Evolutionary conservation across 495 filamentous ascomycete species (phyloP).

Genomic region (Podospora anserina): DNA sequence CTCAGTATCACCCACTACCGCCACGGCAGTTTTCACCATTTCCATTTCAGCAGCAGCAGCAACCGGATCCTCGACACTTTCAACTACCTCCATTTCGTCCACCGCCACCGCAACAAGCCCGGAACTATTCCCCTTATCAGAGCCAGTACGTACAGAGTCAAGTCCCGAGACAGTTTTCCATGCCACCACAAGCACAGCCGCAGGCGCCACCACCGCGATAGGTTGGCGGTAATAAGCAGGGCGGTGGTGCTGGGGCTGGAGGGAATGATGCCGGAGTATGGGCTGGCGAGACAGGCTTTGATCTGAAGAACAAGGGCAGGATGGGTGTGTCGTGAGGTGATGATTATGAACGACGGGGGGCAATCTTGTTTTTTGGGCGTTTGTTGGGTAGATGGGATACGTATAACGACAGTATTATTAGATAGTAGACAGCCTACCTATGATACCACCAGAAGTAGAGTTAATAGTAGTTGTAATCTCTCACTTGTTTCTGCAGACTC

Average conservation of each 20-base stretch:
- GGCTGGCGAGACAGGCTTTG: background rate
- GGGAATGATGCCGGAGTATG: background rate
- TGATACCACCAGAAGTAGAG: background rate
- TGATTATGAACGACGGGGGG: background rate
- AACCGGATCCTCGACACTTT: background rate
- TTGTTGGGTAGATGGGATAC: background rate
- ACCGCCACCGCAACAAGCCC: background rate
- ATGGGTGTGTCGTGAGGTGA: background rate
- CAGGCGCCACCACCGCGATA: background rate
- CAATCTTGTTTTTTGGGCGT: background rate
- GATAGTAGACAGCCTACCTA: background rate
- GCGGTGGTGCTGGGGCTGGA: background rate
- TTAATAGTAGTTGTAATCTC: too few relatives aligned
- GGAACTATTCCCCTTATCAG: background rate
- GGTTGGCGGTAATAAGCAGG: background rate
- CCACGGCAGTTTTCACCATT: background rate
- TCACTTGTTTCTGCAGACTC: too few relatives aligned
- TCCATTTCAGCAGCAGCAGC: background rate
- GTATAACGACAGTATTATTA: background rate
- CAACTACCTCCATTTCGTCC: background rate
- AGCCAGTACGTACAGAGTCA: background rate
- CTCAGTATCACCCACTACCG: background rate
- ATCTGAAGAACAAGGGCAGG: background rate
- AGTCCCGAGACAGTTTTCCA: background rate
- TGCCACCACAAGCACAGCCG: background rate